phyloP scores from a whole-genome alignment of 192 early-diverging fungal species.

The Coemansia sp. region DNA sequence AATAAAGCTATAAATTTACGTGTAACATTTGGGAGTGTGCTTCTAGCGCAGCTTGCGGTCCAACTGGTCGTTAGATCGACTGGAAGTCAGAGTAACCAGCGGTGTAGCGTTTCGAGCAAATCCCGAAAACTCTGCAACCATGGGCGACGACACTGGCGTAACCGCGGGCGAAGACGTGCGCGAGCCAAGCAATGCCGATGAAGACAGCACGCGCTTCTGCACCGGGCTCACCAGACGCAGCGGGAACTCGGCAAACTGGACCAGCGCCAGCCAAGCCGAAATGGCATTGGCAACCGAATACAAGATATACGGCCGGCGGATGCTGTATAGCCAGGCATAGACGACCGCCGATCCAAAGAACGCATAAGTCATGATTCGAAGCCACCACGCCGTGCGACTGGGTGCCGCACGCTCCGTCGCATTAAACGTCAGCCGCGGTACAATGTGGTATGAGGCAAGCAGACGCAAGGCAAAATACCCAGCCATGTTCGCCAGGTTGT shows the following conservation, averaged over 20 bases:
- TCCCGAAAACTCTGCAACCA: neutral
- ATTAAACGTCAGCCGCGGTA: slow-evolving; percentile 19
- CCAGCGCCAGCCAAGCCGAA: slow-evolving; percentile 41
- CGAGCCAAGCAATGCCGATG: neutral
- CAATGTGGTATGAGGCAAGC: slow-evolving; percentile 31
- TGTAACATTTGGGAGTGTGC: neutral
- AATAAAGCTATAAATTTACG: neutral
- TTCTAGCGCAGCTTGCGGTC: slow-evolving; percentile 17
- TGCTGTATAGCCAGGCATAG: slow-evolving; percentile 58
- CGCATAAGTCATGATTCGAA: slow-evolving; percentile 28
- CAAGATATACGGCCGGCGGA: slow-evolving; percentile 61
- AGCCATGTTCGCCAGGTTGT: slow-evolving; percentile 48
- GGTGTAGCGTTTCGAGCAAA: neutral
- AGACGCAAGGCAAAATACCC: slow-evolving; percentile 45
- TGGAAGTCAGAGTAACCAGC: neutral
- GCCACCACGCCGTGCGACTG: slow-evolving; percentile 1
- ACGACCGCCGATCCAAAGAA: slow-evolving; percentile 48
- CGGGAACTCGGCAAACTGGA: slow-evolving; percentile 34
- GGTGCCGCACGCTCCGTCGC: slow-evolving; percentile 15
- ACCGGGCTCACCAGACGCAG: neutral
- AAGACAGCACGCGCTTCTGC: neutral
- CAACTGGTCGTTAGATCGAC: neutral
- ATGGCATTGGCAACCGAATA: slow-evolving; percentile 56
- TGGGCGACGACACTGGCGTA: neutral
- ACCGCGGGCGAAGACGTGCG: slow-evolving; percentile 1